phyloP scores from a whole-genome alignment of 176 grass and related monocot genomes.

The Ananas comosus region DNA sequence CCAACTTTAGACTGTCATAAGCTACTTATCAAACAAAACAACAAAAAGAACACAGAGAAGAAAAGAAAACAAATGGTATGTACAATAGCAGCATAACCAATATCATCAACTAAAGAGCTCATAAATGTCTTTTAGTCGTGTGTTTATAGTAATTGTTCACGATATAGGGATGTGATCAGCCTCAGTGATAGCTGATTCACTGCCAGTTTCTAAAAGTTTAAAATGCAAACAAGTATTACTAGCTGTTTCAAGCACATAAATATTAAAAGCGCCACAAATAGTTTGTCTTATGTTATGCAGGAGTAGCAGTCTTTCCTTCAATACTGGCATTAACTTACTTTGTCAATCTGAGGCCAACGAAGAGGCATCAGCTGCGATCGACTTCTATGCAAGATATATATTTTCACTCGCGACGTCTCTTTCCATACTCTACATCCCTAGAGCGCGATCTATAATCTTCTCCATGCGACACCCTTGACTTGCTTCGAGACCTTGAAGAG shows the following conservation, averaged over 20 bases:
- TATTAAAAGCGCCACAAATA: not conserved
- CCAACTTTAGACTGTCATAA: too few species aligned
- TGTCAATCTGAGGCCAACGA: not conserved
- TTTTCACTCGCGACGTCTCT: slow-evolving; percentile 12
- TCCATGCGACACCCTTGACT: not conserved
- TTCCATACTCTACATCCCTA: slow-evolving; percentile 11
- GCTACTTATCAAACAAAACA: too few species aligned
- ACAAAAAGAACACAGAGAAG: not conserved
- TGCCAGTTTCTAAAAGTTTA: not conserved
- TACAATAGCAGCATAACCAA: not conserved
- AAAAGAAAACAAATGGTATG: not conserved
- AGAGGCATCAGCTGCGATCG: not conserved
- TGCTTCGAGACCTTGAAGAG: slow-evolving; percentile 20
- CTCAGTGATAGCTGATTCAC: not conserved
- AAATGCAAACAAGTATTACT: not conserved
- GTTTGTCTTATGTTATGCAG: not conserved
- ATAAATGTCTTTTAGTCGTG: not conserved
- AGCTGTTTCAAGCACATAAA: not conserved
- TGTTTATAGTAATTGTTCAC: not conserved
- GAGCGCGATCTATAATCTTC: not conserved
- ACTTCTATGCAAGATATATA: not conserved
- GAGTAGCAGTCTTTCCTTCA: not conserved
- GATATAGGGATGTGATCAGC: not conserved
- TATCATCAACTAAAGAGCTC: not conserved
- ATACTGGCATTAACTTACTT: slow-evolving; percentile 7